Base-by-base conservation (phyloP, 352 stramenopile species). In the Phytophthora pinifolia region DNA sequence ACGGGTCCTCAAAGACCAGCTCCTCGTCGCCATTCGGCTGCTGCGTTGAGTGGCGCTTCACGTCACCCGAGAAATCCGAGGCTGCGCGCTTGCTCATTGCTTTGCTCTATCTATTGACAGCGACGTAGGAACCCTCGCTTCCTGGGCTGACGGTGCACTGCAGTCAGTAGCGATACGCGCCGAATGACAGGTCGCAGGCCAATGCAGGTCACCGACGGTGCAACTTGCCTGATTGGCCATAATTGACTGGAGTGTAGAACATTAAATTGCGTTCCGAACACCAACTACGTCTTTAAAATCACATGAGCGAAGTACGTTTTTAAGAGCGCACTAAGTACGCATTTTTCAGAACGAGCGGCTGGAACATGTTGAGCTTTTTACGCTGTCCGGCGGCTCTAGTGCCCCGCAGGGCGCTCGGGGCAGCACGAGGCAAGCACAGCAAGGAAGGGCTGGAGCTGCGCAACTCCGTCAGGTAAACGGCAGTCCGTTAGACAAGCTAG, bases 1-100 rank as follows among this genome's bases (percentile, higher is more conserved):
- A 96, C 15, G 83, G 86, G 54, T 96, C 86, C 62, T 96, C 87
- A 51, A 92, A 96, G 58, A 94, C 82, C 20, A 96, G 59, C 18
- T 94, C 61, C 18, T 78, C 65, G 29, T 74, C 60, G 15, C 67
- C 67, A 57, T 63, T 43, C 49, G 62, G 30, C 33, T 66, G 64
- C 9, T 60, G 49, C 20, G 51, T 52, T 13, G 62, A 75, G 61
- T 72, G 76, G 51, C 82, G 78, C 72, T 94, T 94, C 47, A 62
- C 20, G 45, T 65, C 67, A 7, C 43, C 47, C 35, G 73, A 67
- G 13, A 65, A 59, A 10, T 87, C 74, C 42, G 53, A 54, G 35
- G 68, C 78, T 42, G 65, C 68, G 54, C 85, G 85, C 75, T 94
- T 92, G 54, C 67, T 86, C 76, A 89, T 89, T 37, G 27, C 36